A percentile compares a stretch with the other conserved stretches of the same genome.
phyloP scores from a whole-genome alignment of 208 protist species.

The Sergeia podlipaevii region DNA sequence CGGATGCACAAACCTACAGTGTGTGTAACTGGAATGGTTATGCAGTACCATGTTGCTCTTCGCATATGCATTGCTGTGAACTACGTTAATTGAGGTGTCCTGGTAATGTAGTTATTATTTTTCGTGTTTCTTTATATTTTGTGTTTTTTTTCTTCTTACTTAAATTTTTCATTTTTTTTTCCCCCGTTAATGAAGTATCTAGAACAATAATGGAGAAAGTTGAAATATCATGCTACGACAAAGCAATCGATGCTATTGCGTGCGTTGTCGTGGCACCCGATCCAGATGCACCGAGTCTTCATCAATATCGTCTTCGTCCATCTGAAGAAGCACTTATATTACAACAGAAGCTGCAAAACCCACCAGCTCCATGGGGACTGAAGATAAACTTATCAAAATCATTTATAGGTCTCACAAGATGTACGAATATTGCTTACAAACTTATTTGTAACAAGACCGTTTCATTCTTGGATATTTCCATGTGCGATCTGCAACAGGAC shows the following conservation, averaged over 20 bases:
- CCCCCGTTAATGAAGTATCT: too few species aligned
- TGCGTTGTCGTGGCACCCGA: slow-evolving; percentile 16
- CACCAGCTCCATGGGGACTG: slow-evolving; percentile 51
- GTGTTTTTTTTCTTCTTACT: too few species aligned
- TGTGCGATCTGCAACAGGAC: slow-evolving; percentile 45
- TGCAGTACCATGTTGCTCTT: too few species aligned
- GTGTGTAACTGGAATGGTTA: too few species aligned
- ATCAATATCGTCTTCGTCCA: slow-evolving; percentile 30
- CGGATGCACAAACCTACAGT: too few species aligned
- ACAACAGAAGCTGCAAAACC: slow-evolving; percentile 29
- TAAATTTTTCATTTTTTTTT: too few species aligned
- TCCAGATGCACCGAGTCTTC: slow-evolving; percentile 26
- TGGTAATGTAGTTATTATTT: too few species aligned
- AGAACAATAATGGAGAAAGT: too few species aligned
- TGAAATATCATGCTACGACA: too few species aligned
- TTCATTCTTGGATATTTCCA: slow-evolving; percentile 47
- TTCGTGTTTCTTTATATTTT: too few species aligned
- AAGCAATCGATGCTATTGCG: slow-evolving; percentile 27
- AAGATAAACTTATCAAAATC: slow-evolving; percentile 36
- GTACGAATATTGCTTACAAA: slow-evolving; percentile 28
- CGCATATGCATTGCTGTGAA: too few species aligned
- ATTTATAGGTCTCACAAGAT: slow-evolving; percentile 46
- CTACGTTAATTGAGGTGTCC: too few species aligned
- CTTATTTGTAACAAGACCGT: slow-evolving; percentile 48
- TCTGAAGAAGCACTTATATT: slow-evolving; percentile 42